phyloP scores from a whole-genome alignment of 192 early-diverging fungal genomes.

The Coemansia sp. region DNA sequence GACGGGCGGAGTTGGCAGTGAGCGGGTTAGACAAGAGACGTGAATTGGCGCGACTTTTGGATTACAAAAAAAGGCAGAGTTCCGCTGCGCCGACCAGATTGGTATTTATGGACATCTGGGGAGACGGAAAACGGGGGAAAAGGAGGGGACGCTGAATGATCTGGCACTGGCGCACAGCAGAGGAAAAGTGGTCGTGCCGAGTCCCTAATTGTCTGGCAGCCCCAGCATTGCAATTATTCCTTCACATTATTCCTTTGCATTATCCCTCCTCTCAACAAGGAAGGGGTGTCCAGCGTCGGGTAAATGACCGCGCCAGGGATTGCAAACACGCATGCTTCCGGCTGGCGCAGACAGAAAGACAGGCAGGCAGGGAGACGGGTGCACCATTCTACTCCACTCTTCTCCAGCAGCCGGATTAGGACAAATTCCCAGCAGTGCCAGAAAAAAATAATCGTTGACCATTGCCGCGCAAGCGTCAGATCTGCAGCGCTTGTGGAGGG shows the following conservation, averaged over 20 bases:
- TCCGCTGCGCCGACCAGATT: not conserved
- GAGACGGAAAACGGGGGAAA: not conserved
- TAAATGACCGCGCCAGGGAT: slow-evolving; percentile 9
- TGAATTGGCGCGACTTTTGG: not conserved
- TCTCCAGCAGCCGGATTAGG: too few relatives aligned
- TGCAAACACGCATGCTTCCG: not conserved
- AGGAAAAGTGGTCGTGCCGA: not conserved
- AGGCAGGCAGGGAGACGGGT: too few relatives aligned
- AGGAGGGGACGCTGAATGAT: not conserved
- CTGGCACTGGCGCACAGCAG: not conserved
- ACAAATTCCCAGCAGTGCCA: not conserved
- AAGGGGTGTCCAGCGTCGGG: not conserved
- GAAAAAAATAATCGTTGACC: slow-evolving; percentile 2
- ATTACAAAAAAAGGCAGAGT: not conserved
- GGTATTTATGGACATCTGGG: not conserved
- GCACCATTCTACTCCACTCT: too few relatives aligned
- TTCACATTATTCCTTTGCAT: not conserved
- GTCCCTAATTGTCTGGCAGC: not conserved
- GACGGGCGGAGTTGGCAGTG: not conserved
- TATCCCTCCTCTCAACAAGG: not conserved
- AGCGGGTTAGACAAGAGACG: not conserved
- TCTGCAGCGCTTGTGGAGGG: not conserved
- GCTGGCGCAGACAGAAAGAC: not conserved
- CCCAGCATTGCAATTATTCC: not conserved
- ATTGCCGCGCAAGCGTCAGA: not conserved